Percentiles rank a stretch among this genome's conserved stretches.
Evolutionary conservation across 768 basidiomycete genomes (phyloP).

Genomic region (Coprinellus micaceus): DNA sequence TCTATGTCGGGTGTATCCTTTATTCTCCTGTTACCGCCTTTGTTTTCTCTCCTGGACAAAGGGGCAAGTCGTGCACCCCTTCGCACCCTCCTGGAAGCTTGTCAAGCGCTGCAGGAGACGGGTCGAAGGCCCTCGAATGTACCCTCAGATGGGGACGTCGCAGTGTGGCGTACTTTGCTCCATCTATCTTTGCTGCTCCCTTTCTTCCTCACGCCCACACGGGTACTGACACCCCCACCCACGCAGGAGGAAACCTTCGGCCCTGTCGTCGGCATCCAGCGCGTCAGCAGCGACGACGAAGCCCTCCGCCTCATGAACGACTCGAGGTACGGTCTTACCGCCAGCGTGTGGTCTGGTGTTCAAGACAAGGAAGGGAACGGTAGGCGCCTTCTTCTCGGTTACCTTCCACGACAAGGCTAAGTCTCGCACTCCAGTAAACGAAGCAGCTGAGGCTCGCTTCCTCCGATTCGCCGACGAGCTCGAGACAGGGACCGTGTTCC

Average conservation of each 20-base stretch:
- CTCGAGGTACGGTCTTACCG: slow-evolving; percentile 91
- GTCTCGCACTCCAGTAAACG: slow-evolving; percentile 1
- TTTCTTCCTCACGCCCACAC: neutral
- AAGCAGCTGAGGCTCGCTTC: slow-evolving; percentile 68
- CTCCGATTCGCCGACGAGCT: slow-evolving; percentile 63
- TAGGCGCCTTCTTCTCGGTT: too few relatives aligned
- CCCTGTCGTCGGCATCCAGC: slow-evolving; percentile 89
- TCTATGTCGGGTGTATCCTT: too few relatives aligned
- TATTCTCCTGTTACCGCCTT: too few relatives aligned
- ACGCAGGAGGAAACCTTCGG: slow-evolving; percentile 85
- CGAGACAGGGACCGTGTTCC: slow-evolving; percentile 88
- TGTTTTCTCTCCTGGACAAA: too few relatives aligned
- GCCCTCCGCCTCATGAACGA: slow-evolving; percentile 94
- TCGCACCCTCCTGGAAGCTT: too few relatives aligned
- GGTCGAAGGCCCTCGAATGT: too few relatives aligned
- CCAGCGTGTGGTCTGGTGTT: slow-evolving; percentile 88
- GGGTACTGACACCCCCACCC: neutral
- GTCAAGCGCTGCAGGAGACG: too few relatives aligned
- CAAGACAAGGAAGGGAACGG: slow-evolving; percentile 31
- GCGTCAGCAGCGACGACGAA: slow-evolving; percentile 83
- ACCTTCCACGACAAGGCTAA: too few relatives aligned
- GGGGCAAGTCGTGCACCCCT: too few relatives aligned
- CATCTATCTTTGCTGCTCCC: too few relatives aligned
- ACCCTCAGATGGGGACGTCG: too few relatives aligned
- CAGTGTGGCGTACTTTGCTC: too few relatives aligned